A percentile compares a stretch with the other conserved stretches of the same genome.
These are phyloP conservation scores for Ceratocystis huliohia DNA, from an alignment of 2,329 filamentous ascomycete genomes.

Conservation along the genomic window DNA sequence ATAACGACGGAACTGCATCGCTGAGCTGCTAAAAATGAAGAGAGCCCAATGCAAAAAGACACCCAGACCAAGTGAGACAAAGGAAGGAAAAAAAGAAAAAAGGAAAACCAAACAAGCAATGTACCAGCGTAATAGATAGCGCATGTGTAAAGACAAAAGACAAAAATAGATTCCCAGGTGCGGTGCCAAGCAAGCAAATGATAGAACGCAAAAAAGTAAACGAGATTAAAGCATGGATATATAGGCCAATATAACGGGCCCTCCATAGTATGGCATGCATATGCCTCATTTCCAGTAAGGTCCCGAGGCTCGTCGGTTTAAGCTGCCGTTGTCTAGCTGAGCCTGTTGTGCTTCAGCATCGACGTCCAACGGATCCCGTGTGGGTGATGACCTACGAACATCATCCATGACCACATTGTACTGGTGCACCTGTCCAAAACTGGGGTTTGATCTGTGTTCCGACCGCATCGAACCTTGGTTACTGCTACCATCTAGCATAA, in stretches of 20 bases:
- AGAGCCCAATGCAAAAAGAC: neutral
- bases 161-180: neutral
- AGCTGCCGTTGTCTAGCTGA: conserved; percentile 9
- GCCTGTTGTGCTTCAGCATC: conserved; percentile 17
- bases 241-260: neutral
- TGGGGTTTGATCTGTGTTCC: conserved; percentile 38
- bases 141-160: neutral
- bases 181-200: neutral
- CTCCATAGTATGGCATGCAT: neutral
- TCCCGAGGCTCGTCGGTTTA: conserved; percentile 3
- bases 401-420: conserved; percentile 34
- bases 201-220: neutral
- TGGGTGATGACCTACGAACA: conserved; percentile 8
- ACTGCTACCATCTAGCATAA: conserved; percentile 35
- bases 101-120: neutral
- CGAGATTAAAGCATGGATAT: neutral
- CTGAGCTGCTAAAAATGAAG: neutral
- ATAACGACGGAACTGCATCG: neutral
- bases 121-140: neutral
- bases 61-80: neutral
- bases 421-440: conserved; percentile 44
- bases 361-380: conserved; percentile 5
- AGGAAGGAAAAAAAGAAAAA: neutral
- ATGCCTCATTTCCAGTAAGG: conserved; percentile 4
- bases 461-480: conserved; percentile 30